Evolutionary conservation across 164 flowering plant genomes (phyloP).

Genomic region (Aristolochia californica): DNA sequence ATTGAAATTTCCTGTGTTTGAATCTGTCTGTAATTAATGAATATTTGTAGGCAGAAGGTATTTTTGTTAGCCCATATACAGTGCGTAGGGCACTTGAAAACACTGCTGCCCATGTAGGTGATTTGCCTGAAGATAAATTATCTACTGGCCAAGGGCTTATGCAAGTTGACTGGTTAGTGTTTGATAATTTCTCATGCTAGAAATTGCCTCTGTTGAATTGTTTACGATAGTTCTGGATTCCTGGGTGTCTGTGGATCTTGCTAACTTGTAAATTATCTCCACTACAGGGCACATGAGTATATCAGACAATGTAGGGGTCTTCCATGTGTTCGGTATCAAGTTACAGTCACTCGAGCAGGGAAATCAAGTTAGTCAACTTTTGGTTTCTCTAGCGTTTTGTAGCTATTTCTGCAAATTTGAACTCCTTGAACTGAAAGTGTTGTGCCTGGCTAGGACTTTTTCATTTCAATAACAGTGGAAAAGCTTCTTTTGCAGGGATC

Average conservation of each 20-base stretch:
- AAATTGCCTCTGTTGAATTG: too few relatives aligned
- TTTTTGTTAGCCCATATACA: constrained; percentile 76
- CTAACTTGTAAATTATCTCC: constrained; percentile 3
- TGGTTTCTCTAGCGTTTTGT: neutral
- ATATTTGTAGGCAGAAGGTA: constrained; percentile 64
- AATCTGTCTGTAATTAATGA: neutral
- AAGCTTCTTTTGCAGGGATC: too few relatives aligned
- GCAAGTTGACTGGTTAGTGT: constrained; percentile 90
- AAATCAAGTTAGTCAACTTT: constrained; percentile 46
- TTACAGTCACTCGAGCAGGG: constrained; percentile 60
- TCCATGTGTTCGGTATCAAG: constrained; percentile 63
- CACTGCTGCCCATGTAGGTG: constrained; percentile 57
- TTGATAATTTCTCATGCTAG: constrained; percentile 1
- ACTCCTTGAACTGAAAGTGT: too few relatives aligned
- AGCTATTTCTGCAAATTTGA: too few relatives aligned
- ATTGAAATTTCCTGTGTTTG: neutral
- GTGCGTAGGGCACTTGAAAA: constrained; percentile 89
- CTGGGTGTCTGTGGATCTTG: neutral
- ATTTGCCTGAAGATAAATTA: constrained; percentile 66
- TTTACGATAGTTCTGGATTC: too few relatives aligned
- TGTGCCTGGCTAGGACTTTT: too few relatives aligned
- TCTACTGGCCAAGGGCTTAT: constrained; percentile 89
- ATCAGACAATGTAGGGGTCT: constrained; percentile 30
- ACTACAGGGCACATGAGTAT: constrained; percentile 76
- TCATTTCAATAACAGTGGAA: too few relatives aligned